Evolutionary conservation across 148 eudicot genomes (phyloP), one percentile per base, ranked within the genome.

Genomic region (Camellia granthamiana): DNA sequence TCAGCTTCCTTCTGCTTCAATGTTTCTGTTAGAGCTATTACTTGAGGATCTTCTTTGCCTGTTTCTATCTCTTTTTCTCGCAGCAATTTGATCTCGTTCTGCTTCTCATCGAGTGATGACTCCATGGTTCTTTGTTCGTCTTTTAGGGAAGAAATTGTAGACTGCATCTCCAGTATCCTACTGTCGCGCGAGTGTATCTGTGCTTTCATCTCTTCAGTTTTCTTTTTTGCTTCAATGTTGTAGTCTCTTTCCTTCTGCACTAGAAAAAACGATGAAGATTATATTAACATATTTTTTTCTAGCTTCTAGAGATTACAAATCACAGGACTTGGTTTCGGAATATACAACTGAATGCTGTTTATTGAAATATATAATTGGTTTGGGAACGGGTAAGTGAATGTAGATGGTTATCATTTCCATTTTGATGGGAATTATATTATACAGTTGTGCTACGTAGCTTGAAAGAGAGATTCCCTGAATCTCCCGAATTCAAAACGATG

Each of bases 201-300:
- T 79, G 83, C 85, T 76, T 83, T 93, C 89, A 90, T 86, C 74
- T 88, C 95, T 80, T 90, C 89, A 3, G 66, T 78, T 81, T 89
- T 88, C 82, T 71, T 86, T 66, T 84, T 82, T 3, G 85, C 88
- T 77, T 92, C 91, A 77, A 88, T 87, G 77, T 75, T 77, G 19
- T 87, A 80, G 19, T 92, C 93, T 81, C 83, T 85, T 80, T 92
- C 97, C 74, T 87, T 95, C 99, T 95, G 91, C 49, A 12, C 9
- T 15, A 59, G 7, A 0, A n/a, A 59, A n/a, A 59, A 60, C 8
- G 38, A 12, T 16, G 3, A 52, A 51, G 8, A 2, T 21, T 42
- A 19, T 30, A 10, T 10, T 52, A 46, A 41, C 19, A 52, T 30
- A 0, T 49, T 72, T 72, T 72, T 70, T 0, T 18, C 16, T 12